A percentile compares a stretch with the other conserved stretches of the same genome.
Evolutionary conservation across 176 grass and related monocot species (phyloP).

Genomic region (Hordeum vulgare): MorexV3_pseudomolecules_assembly NC_058524.1:10950120-10950619

Average conservation of each 20-base stretch:
- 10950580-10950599: rapidly evolving
- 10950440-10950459: no score
- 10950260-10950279: neutral
- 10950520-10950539: no score
- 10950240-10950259: neutral
- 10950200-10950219: neutral
- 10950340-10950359: neutral
- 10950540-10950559: no score
- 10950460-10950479: no score
- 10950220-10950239: neutral
- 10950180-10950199: neutral
- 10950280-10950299: neutral
- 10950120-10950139: neutral
- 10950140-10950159: neutral
- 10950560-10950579: no score
- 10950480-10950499: no score
- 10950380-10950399: neutral
- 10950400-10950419: neutral
- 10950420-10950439: no score
- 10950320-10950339: neutral
- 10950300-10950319: neutral
- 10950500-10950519: no score
- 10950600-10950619: no score
- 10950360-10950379: neutral
- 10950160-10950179: neutral